These are phyloP conservation scores for Mucor irregularis DNA, from an alignment of 371 early-diverging fungal species.

Conservation along the genomic window DNA sequence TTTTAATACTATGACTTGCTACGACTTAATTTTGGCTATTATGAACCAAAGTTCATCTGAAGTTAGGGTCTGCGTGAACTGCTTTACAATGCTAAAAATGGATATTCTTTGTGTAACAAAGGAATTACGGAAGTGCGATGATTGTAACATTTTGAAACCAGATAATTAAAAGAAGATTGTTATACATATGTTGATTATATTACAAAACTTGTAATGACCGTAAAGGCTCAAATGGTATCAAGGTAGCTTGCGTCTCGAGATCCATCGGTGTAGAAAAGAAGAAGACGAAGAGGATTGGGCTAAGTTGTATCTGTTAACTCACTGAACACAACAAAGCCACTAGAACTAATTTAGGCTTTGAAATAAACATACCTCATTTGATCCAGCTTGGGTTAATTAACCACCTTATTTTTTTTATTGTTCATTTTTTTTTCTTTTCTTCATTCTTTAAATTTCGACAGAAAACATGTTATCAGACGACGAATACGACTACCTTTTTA, in stretches of 20 bases:
- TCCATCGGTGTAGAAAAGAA: background rate
- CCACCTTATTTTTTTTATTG: background rate
- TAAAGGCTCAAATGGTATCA: background rate
- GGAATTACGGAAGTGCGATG: too few relatives aligned
- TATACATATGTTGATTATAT: too few relatives aligned
- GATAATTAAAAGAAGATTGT: too few relatives aligned
- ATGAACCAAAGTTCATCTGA: too few relatives aligned
- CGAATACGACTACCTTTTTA: conserved; percentile 54
- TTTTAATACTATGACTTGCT: too few relatives aligned
- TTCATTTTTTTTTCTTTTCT: conserved; percentile 1
- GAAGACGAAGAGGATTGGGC: background rate
- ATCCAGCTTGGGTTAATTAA: background rate
- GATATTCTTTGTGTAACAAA: too few relatives aligned
- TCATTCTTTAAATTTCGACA: background rate
- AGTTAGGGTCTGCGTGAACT: too few relatives aligned
- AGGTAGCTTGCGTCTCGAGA: background rate
- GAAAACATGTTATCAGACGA: conserved; percentile 30
- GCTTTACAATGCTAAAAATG: too few relatives aligned
- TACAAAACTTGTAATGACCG: background rate
- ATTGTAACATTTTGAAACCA: too few relatives aligned
- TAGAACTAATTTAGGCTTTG: conserved; percentile 10
- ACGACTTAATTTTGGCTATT: too few relatives aligned
- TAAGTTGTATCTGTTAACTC: background rate
- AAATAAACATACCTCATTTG: background rate
- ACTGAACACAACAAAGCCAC: conserved; percentile 23